Base-by-base conservation (phyloP, 345 rosid genomes). In the Citrus australasica region DNA sequence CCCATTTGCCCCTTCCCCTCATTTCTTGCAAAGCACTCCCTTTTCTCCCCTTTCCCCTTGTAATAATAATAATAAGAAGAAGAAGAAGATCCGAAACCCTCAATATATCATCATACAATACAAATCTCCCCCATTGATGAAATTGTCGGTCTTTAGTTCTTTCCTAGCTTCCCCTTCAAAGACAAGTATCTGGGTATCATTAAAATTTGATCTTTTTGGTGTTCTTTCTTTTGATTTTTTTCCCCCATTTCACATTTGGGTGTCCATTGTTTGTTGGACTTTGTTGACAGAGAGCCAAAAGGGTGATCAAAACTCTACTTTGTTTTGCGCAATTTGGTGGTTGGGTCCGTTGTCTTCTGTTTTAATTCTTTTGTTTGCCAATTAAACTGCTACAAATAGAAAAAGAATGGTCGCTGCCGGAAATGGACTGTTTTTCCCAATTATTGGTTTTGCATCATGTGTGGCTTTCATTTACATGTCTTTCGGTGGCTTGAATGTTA, bases 361-460 rank as follows among this genome's bases (percentile, higher is more conserved):
- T 46, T 77, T 19, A 46, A 1, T 21, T 25, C n/a, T 38, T 66
- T 46, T 71, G 61, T 67, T 69, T 76, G 40, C 73, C 68, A 80
- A 53, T 25, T 61, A 67, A 32, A 30, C 8, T 35, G 40, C 82
- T 58, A 46, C 28, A 59, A 14, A 74, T 63, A 78, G 78, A 80
- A 84, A 85, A 73, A 81, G 58, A 53, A 53, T 53, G 58, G 87
- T 88, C 90, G 81, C 84, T 69, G 85, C 86, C 2, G 93, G 90
- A 67, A 89, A 91, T 80, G 91, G 95, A 66, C 72, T 89, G 61
- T 32, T 88, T 63, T 80, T 80, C 80, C 97, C 99, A 67, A 87
- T 94, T 86, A 79, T 95, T 37, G 98, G 97, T 13, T 88, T 95
- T 81, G 91, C 95, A 6, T 88, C 93, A 19, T 95, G 98, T 74